phyloP scores from a whole-genome alignment of 345 rosid genomes.

The Ceriops decandra region DNA sequence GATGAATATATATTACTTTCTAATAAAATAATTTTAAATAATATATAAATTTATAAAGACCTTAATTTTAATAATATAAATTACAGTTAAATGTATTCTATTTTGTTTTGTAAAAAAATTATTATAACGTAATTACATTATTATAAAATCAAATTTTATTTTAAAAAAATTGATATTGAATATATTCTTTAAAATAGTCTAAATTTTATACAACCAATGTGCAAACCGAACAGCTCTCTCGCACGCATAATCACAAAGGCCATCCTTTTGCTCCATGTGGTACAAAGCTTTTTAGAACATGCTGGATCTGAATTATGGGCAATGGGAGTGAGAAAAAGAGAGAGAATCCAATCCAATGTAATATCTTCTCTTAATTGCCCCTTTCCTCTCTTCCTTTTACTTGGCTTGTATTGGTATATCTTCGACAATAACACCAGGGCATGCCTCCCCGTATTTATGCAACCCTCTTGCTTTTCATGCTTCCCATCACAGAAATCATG shows the following conservation, averaged over 20 bases:
- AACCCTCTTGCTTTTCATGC: not conserved
- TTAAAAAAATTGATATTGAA: too few relatives aligned
- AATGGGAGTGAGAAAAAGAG: not conserved
- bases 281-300: conserved; percentile 2
- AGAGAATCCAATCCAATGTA: conserved; percentile 39
- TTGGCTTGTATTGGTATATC: conserved; percentile 5
- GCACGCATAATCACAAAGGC: not conserved
- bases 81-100: too few relatives aligned
- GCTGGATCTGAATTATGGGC: conserved; percentile 9
- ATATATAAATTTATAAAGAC: too few relatives aligned
- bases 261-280: not conserved
- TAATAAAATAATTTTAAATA: too few relatives aligned
- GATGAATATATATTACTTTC: too few relatives aligned
- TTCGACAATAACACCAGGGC: conserved; percentile 13
- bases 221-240: not conserved
- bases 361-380: conserved; percentile 7
- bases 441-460: conserved; percentile 18
- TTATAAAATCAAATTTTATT: too few relatives aligned
- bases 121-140: too few relatives aligned
- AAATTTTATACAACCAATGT: too few relatives aligned
- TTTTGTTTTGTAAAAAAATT: too few relatives aligned
- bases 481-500: conserved; percentile 13
- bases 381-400: not conserved
- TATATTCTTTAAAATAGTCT: too few relatives aligned
- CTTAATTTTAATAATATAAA: too few relatives aligned